Evolutionary conservation across 306 rosid species (phyloP).

Genomic region (Gillenia trifoliata): DNA sequence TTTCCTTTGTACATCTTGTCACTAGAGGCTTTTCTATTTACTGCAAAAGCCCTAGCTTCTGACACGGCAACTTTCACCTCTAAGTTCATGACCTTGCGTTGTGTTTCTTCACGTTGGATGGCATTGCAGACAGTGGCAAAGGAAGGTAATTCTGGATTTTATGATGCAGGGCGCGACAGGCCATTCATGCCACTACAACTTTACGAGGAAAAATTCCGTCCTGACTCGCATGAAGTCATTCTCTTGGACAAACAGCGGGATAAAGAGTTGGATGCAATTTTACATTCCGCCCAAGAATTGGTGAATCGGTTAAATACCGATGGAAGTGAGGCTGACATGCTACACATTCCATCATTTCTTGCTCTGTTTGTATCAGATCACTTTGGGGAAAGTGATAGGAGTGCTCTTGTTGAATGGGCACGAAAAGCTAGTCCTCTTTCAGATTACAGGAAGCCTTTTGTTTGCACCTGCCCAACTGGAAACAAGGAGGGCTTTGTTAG

Average conservation of each 20-base stretch:
- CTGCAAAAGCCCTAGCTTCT: no score
- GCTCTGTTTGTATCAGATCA: slow-evolving; percentile 97
- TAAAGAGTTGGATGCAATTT: slow-evolving; percentile 77
- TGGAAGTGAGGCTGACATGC: slow-evolving; percentile 47
- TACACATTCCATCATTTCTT: slow-evolving; percentile 70
- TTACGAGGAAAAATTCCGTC: slow-evolving; percentile 66
- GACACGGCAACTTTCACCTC: no score
- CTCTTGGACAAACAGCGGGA: slow-evolving; percentile 77
- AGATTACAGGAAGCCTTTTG: slow-evolving; percentile 82
- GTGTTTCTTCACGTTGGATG: no score
- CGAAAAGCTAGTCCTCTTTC: slow-evolving; percentile 84
- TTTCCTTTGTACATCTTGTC: no score
- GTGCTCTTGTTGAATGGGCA: slow-evolving; percentile 64
- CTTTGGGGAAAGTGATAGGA: slow-evolving; percentile 92
- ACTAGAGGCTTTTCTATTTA: no score
- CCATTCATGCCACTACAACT: slow-evolving; percentile 77
- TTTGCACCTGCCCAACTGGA: slow-evolving; percentile 91
- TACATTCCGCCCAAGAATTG: slow-evolving; percentile 67
- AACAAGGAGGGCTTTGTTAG: slow-evolving; percentile 37
- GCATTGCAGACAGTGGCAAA: no score
- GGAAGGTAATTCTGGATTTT: slow-evolving; percentile 90
- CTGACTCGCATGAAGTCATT: slow-evolving; percentile 84
- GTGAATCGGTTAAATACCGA: slow-evolving; percentile 43
- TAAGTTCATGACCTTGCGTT: no score
- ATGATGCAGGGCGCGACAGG: slow-evolving; percentile 95